Evolutionary conservation across 2,329 filamentous ascomycete genomes (phyloP).

Genomic region (Beauveria pseudobassiana): DNA sequence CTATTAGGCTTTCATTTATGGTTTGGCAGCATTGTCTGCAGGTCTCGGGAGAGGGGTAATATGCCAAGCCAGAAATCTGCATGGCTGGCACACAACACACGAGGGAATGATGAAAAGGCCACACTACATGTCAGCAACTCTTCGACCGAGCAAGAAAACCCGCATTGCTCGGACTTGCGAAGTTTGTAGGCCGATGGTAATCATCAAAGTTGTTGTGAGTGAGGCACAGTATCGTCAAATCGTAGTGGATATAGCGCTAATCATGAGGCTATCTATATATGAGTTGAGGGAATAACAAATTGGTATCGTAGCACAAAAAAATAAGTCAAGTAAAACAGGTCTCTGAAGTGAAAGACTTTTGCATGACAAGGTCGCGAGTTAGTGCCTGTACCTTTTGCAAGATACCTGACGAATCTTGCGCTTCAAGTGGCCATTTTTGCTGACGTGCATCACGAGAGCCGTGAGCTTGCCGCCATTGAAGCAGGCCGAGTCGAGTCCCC

Average conservation of each 20-base stretch:
- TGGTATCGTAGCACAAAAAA: constrained; percentile 4
- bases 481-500: constrained; percentile 81
- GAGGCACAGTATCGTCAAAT: not conserved
- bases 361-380: not conserved
- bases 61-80: too few species aligned
- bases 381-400: constrained; percentile 24
- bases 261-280: not conserved
- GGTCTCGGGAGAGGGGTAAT: too few species aligned
- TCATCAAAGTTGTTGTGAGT: too few species aligned
- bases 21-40: too few species aligned
- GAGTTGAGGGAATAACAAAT: not conserved
- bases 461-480: constrained; percentile 68
- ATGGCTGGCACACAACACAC: too few species aligned
- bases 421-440: constrained; percentile 23
- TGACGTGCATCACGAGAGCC: constrained; percentile 63
- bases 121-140: too few species aligned
- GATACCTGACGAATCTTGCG: constrained; percentile 34
- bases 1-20: too few species aligned
- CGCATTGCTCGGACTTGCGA: too few species aligned
- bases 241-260: not conserved
- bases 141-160: too few species aligned
- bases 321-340: not conserved
- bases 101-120: too few species aligned
- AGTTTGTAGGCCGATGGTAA: too few species aligned
- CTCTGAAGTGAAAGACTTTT: not conserved